Conservation (phyloP, 176 grass and related monocot species). For the Oryza nivara region DNA sequence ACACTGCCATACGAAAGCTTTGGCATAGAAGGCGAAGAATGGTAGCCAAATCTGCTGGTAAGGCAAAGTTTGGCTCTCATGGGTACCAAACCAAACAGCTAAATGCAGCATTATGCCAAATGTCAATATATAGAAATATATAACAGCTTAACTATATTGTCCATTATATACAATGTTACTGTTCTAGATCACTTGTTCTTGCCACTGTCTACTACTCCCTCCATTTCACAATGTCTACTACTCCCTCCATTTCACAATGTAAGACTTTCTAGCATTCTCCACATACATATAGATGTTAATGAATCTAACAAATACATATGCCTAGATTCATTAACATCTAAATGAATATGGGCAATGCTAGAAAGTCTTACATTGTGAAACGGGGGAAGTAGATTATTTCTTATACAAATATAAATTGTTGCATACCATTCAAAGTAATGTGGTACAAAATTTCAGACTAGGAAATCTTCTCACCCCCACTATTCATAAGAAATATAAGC, state of each 20-base stretch:
- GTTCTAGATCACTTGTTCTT: background rate
- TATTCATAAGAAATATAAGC: conserved; percentile 4
- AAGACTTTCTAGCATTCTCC: too few species aligned
- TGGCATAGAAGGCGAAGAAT: background rate
- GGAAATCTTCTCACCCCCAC: background rate
- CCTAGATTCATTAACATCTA: too few species aligned
- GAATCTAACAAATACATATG: too few species aligned
- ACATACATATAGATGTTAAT: too few species aligned
- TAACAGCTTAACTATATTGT: background rate
- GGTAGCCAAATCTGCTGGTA: background rate
- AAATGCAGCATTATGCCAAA: background rate
- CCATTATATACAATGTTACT: background rate
- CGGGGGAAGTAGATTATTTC: background rate
- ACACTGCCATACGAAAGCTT: background rate
- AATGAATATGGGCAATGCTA: too few species aligned
- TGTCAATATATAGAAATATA: background rate
- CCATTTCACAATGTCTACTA: background rate
- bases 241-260: too few species aligned
- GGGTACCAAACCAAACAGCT: background rate
- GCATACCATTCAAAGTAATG: background rate
- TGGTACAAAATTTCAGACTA: conserved; percentile 10
- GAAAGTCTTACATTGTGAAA: too few species aligned
- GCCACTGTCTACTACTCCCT: background rate
- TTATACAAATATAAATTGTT: background rate
- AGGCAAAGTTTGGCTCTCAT: background rate